Conservation (phyloP, 2,329 filamentous ascomycete genomes). For the Neonectria coccinea region DNA sequence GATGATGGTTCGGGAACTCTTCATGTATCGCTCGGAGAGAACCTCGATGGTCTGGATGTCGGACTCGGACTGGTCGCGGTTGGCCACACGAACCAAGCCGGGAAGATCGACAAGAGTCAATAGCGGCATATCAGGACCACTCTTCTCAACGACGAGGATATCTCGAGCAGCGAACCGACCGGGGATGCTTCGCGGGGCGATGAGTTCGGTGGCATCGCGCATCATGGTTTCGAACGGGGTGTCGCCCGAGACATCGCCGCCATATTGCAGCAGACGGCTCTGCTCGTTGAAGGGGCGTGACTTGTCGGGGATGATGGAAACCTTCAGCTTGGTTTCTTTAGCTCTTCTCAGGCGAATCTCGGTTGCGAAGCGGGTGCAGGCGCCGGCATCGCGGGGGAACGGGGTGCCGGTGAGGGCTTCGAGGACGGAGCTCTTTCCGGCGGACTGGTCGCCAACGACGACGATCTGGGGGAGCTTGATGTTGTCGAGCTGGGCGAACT, state of each 20-base stretch:
- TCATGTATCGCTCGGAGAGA: conserved; percentile 67
- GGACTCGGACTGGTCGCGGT: conserved; percentile 63
- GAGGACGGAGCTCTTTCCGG: conserved; percentile 73
- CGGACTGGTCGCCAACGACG: conserved; percentile 73
- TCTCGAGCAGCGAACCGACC: conserved; percentile 64
- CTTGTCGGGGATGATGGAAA: conserved; percentile 68
- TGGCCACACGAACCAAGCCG: conserved; percentile 66
- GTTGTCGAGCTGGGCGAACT: conserved; percentile 64
- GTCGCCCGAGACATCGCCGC: conserved; percentile 58
- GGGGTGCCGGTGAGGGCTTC: conserved; percentile 72
- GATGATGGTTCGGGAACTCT: conserved; percentile 66
- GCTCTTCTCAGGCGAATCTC: conserved; percentile 67
- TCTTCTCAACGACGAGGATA: conserved; percentile 69
- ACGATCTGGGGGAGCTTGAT: conserved; percentile 70
- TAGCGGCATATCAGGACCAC: conserved; percentile 68
- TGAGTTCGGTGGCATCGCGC: conserved; percentile 62
- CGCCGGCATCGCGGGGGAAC: conserved; percentile 69
- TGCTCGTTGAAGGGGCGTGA: conserved; percentile 60
- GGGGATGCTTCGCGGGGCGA: conserved; percentile 62
- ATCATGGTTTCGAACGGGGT: conserved; percentile 64
- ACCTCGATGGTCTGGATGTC: conserved; percentile 65
- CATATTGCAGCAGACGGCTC: conserved; percentile 60
- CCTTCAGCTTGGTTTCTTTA: conserved; percentile 57
- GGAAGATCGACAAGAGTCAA: conserved; percentile 73
- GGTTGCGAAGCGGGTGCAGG: conserved; percentile 72